Evolutionary conservation across 177 flowering plant genomes (phyloP).

Genomic region (Vitis hybrid): DNA sequence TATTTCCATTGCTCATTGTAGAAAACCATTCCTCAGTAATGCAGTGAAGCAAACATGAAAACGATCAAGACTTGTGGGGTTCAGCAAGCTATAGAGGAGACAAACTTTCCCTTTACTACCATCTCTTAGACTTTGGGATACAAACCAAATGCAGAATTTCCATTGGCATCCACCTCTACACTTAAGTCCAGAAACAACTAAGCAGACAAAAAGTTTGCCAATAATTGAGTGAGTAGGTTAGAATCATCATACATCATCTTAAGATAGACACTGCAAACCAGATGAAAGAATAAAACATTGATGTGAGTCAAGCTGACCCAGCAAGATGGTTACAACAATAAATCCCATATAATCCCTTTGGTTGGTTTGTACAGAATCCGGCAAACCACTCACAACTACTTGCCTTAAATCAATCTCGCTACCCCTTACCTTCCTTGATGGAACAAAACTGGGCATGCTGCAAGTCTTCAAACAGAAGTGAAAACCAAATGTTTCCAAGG

Average conservation of each 20-base stretch:
- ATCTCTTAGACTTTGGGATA: no score
- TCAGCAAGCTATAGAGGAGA: no score
- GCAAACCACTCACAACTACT: conserved; percentile 15
- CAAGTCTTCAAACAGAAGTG: conserved; percentile 10
- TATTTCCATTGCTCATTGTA: no score
- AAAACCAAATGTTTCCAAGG: conserved; percentile 4
- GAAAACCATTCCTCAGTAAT: background rate
- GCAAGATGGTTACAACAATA: conserved; percentile 13
- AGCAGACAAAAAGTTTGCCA: background rate
- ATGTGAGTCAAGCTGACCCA: background rate
- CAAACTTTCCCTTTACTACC: no score
- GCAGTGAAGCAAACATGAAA: background rate
- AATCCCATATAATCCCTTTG: background rate
- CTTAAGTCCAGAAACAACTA: background rate
- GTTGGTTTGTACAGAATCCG: conserved; percentile 23
- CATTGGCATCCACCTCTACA: no score
- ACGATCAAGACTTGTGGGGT: no score
- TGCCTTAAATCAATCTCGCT: conserved; percentile 14
- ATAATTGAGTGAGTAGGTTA: background rate
- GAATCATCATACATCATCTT: background rate
- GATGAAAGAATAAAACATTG: conserved; percentile 19
- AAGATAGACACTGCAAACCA: background rate
- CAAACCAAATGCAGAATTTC: background rate
- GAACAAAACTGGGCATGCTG: conserved; percentile 38
- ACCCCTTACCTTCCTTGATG: conserved; percentile 13